Evolutionary conservation across 371 early-diverging fungal genomes (phyloP), one percentile per base, ranked within the genome.

Genomic region (Syncephalastrum sp.): DNA sequence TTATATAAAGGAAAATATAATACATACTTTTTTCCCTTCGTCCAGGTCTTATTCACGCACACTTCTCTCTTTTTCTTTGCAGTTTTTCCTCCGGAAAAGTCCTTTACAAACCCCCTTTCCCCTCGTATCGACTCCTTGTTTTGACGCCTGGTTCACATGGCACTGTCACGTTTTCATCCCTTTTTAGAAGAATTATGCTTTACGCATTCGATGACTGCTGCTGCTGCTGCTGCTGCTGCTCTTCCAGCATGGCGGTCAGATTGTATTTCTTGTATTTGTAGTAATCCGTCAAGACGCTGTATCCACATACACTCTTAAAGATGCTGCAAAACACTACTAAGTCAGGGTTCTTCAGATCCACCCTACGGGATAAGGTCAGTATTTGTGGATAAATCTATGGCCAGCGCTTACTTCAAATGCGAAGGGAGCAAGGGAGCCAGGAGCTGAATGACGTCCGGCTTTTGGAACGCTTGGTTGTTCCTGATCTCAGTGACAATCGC

Each of bases 251-350:
- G 2, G 61, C 54, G 4, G 55, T 44, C 50, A 82, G 16, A 50
- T 83, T 81, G 53, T 77, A 83, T 62, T 75, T 79, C 53, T 74
- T 75, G 47, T 59, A 63, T 56, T 65, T 59, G 46, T 78, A 81
- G 50, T 79, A 81, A 5, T 72, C 62, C 23, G 63, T 59, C 19
- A 81, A 49, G 10, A 79, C 66, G 19, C 72, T 66, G 47, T 81
- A 70, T 2, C 81, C 80, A 50, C 79, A 78, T n/a, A 74, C 78
- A 48, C 80, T 79, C 54, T 83, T 83, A 64, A 81, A 83, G 13
- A 83, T 62, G 4, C 73, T 66, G 25, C 70, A 61, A 52, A 77
- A 78, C 23, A 83, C 69, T 0, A 82, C 83, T 38, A 65, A 17
- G 14, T 72, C 67, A 8, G 83, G 83, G 16, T 70, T 65, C 16